A percentile compares a stretch with the other conserved stretches of the same genome.
Conservation (phyloP, 257 asterid genomes). For the Solanum virginianum region DNA sequence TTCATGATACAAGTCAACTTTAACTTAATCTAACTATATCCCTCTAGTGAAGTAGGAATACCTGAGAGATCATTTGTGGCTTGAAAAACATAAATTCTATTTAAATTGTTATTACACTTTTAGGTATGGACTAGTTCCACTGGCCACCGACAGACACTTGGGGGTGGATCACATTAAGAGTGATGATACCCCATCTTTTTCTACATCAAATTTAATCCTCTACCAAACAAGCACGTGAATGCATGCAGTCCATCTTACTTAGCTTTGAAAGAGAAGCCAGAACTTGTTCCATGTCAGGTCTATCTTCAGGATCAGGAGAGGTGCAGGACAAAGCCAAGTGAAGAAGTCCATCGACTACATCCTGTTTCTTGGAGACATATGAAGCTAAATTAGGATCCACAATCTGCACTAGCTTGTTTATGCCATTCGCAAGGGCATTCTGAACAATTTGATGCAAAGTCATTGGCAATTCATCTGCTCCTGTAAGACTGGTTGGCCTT, state of each 20-base stretch:
- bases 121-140: not conserved
- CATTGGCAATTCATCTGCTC: constrained; percentile 38
- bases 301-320: constrained; percentile 37
- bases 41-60: not conserved
- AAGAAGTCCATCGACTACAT: constrained; percentile 43
- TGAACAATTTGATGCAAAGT: constrained; percentile 55
- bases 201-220: not conserved
- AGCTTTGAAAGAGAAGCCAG: constrained; percentile 38
- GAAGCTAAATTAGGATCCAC: constrained; percentile 42
- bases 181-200: not conserved
- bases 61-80: not conserved
- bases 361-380: constrained; percentile 20
- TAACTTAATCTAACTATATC: not conserved
- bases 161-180: not conserved
- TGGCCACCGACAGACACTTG: not conserved
- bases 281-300: constrained; percentile 66
- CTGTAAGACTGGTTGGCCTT: constrained; percentile 62
- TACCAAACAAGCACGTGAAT: not conserved
- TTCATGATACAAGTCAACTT: not conserved
- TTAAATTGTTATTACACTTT: not conserved
- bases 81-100: not conserved
- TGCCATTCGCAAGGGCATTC: constrained; percentile 32
- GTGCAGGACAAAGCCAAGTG: constrained; percentile 61
- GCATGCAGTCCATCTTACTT: constrained; percentile 14
- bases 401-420: constrained; percentile 21